These are phyloP conservation scores for Cordyceps pruinosa DNA, from an alignment of 2,329 filamentous ascomycete species.

Conservation along the genomic window DNA sequence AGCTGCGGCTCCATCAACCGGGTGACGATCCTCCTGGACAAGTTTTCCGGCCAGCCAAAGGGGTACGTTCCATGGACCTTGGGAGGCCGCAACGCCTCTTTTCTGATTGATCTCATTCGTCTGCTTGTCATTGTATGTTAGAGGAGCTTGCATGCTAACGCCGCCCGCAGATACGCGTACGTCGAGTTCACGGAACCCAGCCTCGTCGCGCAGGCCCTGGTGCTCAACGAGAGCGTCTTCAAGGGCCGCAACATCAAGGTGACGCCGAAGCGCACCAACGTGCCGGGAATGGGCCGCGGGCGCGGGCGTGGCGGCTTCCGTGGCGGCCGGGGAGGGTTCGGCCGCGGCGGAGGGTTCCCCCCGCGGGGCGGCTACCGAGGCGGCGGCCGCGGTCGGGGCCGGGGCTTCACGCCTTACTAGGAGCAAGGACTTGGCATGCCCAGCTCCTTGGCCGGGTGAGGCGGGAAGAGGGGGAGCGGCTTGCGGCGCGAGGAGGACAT, in stretches of 20 bases:
- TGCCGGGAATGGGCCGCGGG: slow-evolving; percentile 87
- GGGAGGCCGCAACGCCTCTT: no score
- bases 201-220: slow-evolving; percentile 85
- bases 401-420: slow-evolving; percentile 61
- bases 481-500: no score
- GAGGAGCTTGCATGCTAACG: slow-evolving; percentile 11
- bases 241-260: slow-evolving; percentile 95
- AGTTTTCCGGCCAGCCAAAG: slow-evolving; percentile 98
- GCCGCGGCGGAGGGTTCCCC: slow-evolving; percentile 48
- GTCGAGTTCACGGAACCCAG: slow-evolving; percentile 95
- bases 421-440: slow-evolving; percentile 25
- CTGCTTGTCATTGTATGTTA: neutral
- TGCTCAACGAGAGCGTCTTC: slow-evolving; percentile 94
- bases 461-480: no score
- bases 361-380: slow-evolving; percentile 57
- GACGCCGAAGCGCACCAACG: slow-evolving; percentile 86
- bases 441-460: slow-evolving; percentile 2
- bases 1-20: slow-evolving; percentile 96
- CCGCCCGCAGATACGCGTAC: slow-evolving; percentile 74
- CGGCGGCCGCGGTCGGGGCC: slow-evolving; percentile 59
- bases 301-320: slow-evolving; percentile 53
- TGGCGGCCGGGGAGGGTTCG: slow-evolving; percentile 44
- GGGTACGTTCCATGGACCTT: slow-evolving; percentile 54
- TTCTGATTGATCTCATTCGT: neutral
- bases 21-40: slow-evolving; percentile 94